Base-by-base conservation (phyloP, 2,329 filamentous ascomycete species). In the Tolypocladium tropicale region DNA sequence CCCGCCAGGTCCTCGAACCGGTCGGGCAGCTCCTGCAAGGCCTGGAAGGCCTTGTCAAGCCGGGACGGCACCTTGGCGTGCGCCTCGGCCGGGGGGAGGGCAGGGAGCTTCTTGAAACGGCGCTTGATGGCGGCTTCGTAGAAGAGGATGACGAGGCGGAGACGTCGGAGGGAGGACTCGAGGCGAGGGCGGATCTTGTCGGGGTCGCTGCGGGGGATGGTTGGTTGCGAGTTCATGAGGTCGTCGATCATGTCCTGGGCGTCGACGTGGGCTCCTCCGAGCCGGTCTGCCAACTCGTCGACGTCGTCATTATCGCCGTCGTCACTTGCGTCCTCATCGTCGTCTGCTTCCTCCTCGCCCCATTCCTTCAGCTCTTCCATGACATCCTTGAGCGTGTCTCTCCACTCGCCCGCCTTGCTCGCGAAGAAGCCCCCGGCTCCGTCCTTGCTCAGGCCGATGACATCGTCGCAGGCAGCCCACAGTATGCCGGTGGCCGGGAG, bases 361-460 rank as follows among this genome's bases (percentile, higher is more conserved):
- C 92, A 96, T 63, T 93, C 90, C 67, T 90, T 89, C 61, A 96
- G 70, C 72, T 96, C 93, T 59, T 89, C 83, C 62, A 95, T 81
- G 0, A 90, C 88, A 73, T 96, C 93, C 63, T 89, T 82, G 28
- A 96, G 74, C 2, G 88, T 82, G 56, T 89, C 89, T 43, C 84
- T 77, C 71, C 86, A 89, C 67, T 91, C 79, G 62, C 89, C 83
- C 2, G 86, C 86, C 66, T 87, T 91, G 61, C 80, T 77, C 0
- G 88, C 78, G 51, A 93, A 78, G 56, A 91, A 76, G 0, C 86
- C 89, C 0, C 80, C 81, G 6, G 95, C 79, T 0, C 90, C 91
- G 28, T 84, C 72, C 6, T 76, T 77, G 52, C 84, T 81, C 41
- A 95, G 72, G 10, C 77, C 76, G 3, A 83, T 73, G 18, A 95